Conservation (phyloP, 192 early-diverging fungal species). For the Coemansia sp. region DNA sequence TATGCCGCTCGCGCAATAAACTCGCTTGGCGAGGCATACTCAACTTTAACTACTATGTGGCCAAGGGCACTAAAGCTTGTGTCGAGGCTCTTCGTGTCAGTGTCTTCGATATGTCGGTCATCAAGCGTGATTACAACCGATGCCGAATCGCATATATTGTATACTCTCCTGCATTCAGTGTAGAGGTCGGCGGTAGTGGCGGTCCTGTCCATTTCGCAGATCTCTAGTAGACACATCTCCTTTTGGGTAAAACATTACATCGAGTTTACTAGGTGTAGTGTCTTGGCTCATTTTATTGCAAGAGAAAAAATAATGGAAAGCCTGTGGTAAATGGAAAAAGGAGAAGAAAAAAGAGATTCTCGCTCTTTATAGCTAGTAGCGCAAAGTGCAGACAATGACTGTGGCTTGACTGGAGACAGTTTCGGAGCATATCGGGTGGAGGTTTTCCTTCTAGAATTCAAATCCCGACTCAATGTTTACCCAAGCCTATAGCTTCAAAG, state of each 20-base stretch:
- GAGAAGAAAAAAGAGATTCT: not conserved
- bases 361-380: not conserved
- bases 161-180: not conserved
- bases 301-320: not conserved
- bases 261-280: not conserved
- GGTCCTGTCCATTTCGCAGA: not conserved
- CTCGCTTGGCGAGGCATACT: no score
- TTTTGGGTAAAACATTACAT: not conserved
- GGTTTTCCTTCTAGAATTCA: not conserved
- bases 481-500: not conserved
- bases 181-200: not conserved
- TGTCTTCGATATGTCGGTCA: not conserved
- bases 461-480: not conserved
- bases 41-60: no score
- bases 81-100: not conserved
- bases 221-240: not conserved
- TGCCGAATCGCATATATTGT: not conserved
- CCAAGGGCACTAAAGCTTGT: not conserved
- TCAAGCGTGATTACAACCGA: not conserved
- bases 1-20: no score
- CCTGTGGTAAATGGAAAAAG: not conserved
- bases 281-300: not conserved
- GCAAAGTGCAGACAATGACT: not conserved
- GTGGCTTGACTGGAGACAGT: not conserved
- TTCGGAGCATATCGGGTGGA: not conserved